Conservation (phyloP, 1,284 basidiomycete species). For the Cutaneotrichosporon daszewskae region DNA sequence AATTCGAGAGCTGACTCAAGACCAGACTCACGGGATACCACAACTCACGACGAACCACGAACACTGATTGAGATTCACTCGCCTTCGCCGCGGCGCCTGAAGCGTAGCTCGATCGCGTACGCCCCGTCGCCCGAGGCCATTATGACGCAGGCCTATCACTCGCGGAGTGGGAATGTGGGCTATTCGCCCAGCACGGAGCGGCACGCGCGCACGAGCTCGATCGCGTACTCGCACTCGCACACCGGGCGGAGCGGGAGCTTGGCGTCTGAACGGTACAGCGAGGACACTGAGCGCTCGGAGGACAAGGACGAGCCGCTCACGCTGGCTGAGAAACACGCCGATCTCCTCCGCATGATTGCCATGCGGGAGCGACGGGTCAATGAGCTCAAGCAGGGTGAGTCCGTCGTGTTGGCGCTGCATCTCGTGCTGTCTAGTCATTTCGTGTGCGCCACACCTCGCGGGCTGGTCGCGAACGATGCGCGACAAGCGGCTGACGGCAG, state of each 20-base stretch:
- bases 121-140: no score
- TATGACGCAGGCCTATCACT: neutral
- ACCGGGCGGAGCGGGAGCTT: neutral
- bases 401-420: no score
- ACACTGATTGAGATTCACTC: no score
- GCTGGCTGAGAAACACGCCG: conserved; percentile 37
- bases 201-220: no score
- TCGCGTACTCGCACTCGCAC: neutral
- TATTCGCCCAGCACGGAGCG: neutral
- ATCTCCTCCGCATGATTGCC: conserved; percentile 36
- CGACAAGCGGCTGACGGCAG: conserved; percentile 13
- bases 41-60: no score
- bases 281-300: neutral
- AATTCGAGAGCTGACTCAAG: no score
- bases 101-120: no score
- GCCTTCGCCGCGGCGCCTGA: no score
- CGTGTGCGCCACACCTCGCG: no score
- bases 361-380: conserved; percentile 37
- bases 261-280: neutral
- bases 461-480: neutral
- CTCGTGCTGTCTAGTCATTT: no score
- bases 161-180: neutral
- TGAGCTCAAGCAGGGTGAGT: conserved; percentile 37
- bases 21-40: no score
- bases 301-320: conserved; percentile 4